Base-by-base conservation (phyloP, 768 basidiomycete genomes). In the Chlorophyllum brunneum region DNA sequence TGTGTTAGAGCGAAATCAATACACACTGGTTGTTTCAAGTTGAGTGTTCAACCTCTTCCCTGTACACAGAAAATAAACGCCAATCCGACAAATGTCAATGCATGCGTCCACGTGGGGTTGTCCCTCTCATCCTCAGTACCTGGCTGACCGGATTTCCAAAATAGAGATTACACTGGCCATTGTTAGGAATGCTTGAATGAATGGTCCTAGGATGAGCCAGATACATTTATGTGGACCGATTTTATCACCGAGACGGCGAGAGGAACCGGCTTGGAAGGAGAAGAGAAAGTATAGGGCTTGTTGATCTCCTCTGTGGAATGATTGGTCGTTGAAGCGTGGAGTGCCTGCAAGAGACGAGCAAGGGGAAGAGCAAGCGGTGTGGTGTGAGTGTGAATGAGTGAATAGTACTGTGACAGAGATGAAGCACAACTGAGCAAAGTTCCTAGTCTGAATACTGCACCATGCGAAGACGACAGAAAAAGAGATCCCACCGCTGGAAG, bases 1-100 rank as follows among this genome's bases (percentile, higher is more conserved):
- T 15, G 39, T 15, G 46, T 26, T 34, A 55, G n/a, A n/a, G n/a
- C n/a, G 34, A 15, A 22, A 30, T 47, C 20, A 43, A 33, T 11
- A 76, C 81, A 62, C 37, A 86, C 86, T 83, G 18, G 85, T 87
- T 0, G 85, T 87, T 13, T 84, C 82, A 63, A 87, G 92, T 63
- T 89, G 85, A 8, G 85, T 86, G 60, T 86, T 86, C 57, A 90
- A 64, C 30, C 88, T 72, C 70, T 93, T 93, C 92, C 92, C 67
- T 95, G 92, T 27, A 93, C 69, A 5, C 93, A 93, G 60, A 97
- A 69, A 65, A 92, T 83, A 65, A 91, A 89, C 1, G 79, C 91
- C 13, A 97, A 58, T 8, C 82, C 76, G 10, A 85, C 83, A 61
- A 85, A 91, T 1, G 86, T 80, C 29, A 81, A 59, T 1, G 77